These are phyloP conservation scores for Chloropicon primus DNA, from an alignment of 139 green algal species.

Conservation along the genomic window DNA sequence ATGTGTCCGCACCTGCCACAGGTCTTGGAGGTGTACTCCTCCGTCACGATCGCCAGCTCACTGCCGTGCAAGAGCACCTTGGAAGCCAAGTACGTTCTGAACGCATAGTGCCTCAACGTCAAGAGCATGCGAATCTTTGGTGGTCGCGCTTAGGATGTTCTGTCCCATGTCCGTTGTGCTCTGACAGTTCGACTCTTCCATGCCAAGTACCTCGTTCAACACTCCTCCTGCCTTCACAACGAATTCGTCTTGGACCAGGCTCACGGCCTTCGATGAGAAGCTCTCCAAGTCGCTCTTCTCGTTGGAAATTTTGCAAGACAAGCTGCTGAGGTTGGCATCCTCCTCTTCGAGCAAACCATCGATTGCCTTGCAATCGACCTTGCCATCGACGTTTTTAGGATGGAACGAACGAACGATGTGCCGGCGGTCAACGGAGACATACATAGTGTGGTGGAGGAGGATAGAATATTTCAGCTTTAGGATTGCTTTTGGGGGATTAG, in stretches of 20 bases:
- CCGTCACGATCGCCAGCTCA: no score
- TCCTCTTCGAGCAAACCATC: not conserved
- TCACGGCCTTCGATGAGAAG: not conserved
- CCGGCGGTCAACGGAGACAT: no score
- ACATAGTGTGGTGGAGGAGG: no score
- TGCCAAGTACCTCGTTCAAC: not conserved
- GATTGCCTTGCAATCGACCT: not conserved
- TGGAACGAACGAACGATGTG: no score
- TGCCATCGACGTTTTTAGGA: no score
- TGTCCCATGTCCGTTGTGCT: not conserved
- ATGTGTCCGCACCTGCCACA: no score
- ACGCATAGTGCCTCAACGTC: no score
- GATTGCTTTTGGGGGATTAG: no score
- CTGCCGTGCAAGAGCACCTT: no score
- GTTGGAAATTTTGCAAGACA: not conserved
- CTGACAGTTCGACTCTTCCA: not conserved
- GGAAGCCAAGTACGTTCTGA: no score
- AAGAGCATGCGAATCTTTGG: not conserved
- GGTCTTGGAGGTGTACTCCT: no score
- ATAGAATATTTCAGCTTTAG: no score
- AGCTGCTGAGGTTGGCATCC: not conserved
- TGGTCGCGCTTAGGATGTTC: not conserved
- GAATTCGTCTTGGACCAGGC: not conserved
- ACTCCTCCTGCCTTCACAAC: not conserved
- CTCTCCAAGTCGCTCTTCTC: not conserved